phyloP scores from a whole-genome alignment of 495 filamentous ascomycete species.

The Oidiodendron maius region DNA sequence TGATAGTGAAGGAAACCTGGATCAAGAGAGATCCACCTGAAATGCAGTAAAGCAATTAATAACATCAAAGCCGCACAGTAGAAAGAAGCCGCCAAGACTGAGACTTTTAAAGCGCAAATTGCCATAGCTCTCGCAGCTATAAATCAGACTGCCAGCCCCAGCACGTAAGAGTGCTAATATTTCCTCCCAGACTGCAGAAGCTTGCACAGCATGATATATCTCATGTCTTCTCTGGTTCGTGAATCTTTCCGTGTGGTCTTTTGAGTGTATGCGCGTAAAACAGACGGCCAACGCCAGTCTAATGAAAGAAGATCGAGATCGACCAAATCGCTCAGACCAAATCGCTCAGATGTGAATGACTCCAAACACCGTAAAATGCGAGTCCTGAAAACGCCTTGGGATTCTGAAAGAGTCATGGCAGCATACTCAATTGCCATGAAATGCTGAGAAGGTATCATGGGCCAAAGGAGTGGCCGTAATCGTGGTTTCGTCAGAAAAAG shows the following conservation, averaged over 20 bases:
- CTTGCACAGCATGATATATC: conserved; percentile 21
- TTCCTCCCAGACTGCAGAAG: conserved; percentile 10
- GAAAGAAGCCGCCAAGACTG: conserved; percentile 10
- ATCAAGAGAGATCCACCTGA: conserved; percentile 10
- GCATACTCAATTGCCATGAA: conserved; percentile 16
- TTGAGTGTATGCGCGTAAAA: conserved; percentile 12
- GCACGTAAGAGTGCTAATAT: neutral
- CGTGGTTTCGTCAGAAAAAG: conserved; percentile 69
- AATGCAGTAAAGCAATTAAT: too few species aligned
- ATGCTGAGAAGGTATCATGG: conserved; percentile 16
- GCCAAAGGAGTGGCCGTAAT: conserved; percentile 16
- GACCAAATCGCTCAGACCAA: conserved; percentile 23
- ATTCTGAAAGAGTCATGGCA: conserved; percentile 27
- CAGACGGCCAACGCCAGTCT: conserved; percentile 20
- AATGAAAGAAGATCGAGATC: conserved; percentile 23
- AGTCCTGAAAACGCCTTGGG: conserved; percentile 26
- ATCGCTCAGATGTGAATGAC: conserved; percentile 25
- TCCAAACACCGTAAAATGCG: conserved; percentile 25
- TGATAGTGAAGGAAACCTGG: too few species aligned
- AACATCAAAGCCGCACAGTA: neutral
- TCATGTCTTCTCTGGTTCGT: conserved; percentile 12
- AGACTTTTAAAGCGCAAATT: conserved; percentile 10
- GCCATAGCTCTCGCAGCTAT: conserved; percentile 4
- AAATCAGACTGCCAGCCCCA: conserved; percentile 6
- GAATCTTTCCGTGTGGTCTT: conserved; percentile 7